These are phyloP conservation scores for Alternaria postmessia DNA, from an alignment of 2,329 filamentous ascomycete species.

Conservation along the genomic window DNA sequence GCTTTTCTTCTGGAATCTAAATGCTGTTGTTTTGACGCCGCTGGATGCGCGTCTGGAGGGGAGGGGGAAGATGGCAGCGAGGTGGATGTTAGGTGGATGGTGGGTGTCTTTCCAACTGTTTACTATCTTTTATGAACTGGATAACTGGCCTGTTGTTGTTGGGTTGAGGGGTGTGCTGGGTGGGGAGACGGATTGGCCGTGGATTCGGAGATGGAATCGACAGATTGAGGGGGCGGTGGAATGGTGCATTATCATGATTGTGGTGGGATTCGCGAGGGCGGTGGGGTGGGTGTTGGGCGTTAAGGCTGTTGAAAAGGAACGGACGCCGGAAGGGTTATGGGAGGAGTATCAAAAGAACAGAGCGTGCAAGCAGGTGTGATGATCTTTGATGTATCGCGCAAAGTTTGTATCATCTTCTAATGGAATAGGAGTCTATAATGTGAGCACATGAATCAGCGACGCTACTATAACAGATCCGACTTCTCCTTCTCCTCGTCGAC, in stretches of 20 bases:
- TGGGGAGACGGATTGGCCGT: fast-evolving
- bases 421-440: no score
- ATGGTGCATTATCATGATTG: neutral
- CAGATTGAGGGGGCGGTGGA: neutral
- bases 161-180: slow-evolving; percentile 2
- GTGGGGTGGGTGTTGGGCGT: neutral
- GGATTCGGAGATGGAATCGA: neutral
- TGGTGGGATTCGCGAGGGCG: neutral
- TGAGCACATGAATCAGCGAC: fast-evolving
- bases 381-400: no score
- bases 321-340: neutral
- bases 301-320: neutral
- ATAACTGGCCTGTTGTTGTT: slow-evolving; percentile 45
- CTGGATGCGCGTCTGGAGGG: no score
- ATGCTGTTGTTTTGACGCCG: no score
- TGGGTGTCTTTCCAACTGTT: slow-evolving; percentile 18
- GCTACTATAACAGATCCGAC: neutral
- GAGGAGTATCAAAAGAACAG: neutral
- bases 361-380: neutral
- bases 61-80: no score
- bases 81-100: no score
- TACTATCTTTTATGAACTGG: slow-evolving; percentile 39
- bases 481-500: slow-evolving; percentile 47
- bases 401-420: no score
- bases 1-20: no score